Conservation (phyloP, 495 filamentous ascomycete species). For the Penicillium arizonense region DNA sequence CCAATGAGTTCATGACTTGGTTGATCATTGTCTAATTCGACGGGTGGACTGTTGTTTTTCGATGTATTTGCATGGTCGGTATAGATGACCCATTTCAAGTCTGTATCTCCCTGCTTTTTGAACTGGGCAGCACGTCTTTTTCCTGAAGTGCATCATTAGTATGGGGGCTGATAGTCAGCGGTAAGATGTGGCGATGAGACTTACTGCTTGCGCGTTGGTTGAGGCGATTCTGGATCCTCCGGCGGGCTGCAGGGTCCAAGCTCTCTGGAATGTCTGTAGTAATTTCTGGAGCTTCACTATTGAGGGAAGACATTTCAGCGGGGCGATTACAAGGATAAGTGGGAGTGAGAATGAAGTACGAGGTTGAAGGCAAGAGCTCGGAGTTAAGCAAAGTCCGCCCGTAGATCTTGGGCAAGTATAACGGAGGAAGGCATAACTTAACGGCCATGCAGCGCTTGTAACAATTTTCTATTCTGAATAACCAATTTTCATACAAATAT, state of each 20-base stretch:
- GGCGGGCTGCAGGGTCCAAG: slow-evolving; percentile 13
- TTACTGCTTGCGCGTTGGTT: slow-evolving; percentile 27
- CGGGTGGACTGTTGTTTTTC: background rate
- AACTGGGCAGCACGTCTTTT: slow-evolving; percentile 12
- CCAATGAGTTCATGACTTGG: background rate
- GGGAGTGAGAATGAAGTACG: background rate
- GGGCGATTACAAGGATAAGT: background rate
- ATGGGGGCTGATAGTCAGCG: background rate
- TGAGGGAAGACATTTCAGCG: background rate
- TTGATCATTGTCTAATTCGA: background rate
- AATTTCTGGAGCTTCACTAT: background rate
- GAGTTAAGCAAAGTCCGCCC: slow-evolving; percentile 1
- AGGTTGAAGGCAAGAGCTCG: background rate
- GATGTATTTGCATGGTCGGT: slow-evolving; percentile 3
- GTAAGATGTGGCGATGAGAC: slow-evolving; percentile 1
- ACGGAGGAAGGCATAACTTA: too few relatives aligned
- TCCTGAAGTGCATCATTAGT: slow-evolving; percentile 9
- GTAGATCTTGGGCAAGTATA: too few relatives aligned
- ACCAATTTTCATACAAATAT: too few relatives aligned
- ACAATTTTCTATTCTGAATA: too few relatives aligned
- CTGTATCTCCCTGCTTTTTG: background rate
- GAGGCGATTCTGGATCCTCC: slow-evolving; percentile 25
- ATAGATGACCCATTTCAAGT: slow-evolving; percentile 19
- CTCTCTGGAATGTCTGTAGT: background rate
- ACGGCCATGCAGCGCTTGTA: too few relatives aligned